Percentiles rank a stretch among this genome's conserved stretches.
phyloP scores from a whole-genome alignment of 257 asterid species.

The Lycium barbarum region DNA sequence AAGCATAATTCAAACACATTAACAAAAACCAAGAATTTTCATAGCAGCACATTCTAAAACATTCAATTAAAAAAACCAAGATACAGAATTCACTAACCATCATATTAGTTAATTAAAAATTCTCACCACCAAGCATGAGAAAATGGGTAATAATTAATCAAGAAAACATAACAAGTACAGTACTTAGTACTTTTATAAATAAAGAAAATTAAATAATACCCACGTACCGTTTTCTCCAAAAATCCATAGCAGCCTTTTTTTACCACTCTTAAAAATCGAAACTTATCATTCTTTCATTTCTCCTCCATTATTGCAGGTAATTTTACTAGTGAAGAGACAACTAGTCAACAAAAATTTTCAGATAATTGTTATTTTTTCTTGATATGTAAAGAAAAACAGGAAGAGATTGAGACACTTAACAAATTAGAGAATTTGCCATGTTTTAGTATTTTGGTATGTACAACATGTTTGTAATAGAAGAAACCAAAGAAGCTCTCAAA shows the following conservation, averaged over 20 bases:
- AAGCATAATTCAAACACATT: constrained; percentile 10
- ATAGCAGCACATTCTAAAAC: background rate
- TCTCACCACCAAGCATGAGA: constrained; percentile 18
- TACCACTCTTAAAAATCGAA: background rate
- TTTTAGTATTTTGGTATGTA: background rate
- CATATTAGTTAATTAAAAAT: background rate
- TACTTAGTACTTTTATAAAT: background rate
- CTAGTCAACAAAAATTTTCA: background rate
- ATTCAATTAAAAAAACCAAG: background rate
- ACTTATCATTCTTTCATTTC: constrained; percentile 18
- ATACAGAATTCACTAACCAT: background rate
- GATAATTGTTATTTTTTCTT: background rate
- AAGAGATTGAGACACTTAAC: background rate
- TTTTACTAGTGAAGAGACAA: background rate
- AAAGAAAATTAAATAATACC: constrained; percentile 10
- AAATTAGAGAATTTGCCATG: background rate
- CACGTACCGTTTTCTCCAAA: constrained; percentile 26
- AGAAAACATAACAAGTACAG: constrained; percentile 11
- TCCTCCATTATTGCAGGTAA: background rate
- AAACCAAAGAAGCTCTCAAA: background rate
- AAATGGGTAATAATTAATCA: background rate
- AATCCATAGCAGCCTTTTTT: constrained; percentile 14
- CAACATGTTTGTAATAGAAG: background rate
- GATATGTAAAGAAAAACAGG: background rate
- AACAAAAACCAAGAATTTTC: background rate